Percentiles rank a stretch among this genome's conserved stretches.
Evolutionary conservation across 2,329 filamentous ascomycete species (phyloP).

Genomic region (Pseudogymnoascus sp.): DNA sequence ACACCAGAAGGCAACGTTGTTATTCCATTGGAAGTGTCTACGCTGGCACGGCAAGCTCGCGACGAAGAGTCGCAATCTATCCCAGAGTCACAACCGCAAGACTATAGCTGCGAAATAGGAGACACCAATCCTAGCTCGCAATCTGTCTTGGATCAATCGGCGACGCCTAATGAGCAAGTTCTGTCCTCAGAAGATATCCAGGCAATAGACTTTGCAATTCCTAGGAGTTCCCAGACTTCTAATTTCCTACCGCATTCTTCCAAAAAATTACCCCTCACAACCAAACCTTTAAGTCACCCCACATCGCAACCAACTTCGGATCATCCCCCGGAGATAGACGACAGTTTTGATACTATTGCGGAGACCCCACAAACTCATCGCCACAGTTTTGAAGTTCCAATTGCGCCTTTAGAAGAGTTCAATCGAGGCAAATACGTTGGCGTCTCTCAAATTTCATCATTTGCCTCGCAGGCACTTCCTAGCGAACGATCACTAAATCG

Average conservation of each 20-base stretch:
- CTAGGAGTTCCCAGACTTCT: not conserved
- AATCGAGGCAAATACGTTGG: not conserved
- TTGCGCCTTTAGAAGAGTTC: not conserved
- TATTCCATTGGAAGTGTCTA: constrained; percentile 14
- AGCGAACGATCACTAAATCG: not conserved
- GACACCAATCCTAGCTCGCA: not conserved
- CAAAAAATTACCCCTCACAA: not conserved
- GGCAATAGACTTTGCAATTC: not conserved
- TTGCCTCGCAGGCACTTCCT: constrained; percentile 9
- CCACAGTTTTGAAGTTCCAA: not conserved
- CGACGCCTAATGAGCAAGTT: constrained; percentile 6
- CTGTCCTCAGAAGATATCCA: not conserved
- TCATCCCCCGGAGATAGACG: not conserved
- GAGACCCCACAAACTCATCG: not conserved
- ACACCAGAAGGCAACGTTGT: constrained; percentile 9
- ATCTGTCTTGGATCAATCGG: not conserved
- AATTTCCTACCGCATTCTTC: not conserved
- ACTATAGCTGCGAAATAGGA: not conserved
- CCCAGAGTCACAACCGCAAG: not conserved
- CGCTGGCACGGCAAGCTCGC: constrained; percentile 2
- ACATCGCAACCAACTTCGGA: not conserved
- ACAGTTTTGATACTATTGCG: not conserved
- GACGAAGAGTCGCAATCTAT: not conserved
- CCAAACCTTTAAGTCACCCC: not conserved
- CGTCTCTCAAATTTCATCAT: constrained; percentile 10